phyloP scores from a whole-genome alignment of 148 eudicot species.

The Tetragonia tetragonoides region DNA sequence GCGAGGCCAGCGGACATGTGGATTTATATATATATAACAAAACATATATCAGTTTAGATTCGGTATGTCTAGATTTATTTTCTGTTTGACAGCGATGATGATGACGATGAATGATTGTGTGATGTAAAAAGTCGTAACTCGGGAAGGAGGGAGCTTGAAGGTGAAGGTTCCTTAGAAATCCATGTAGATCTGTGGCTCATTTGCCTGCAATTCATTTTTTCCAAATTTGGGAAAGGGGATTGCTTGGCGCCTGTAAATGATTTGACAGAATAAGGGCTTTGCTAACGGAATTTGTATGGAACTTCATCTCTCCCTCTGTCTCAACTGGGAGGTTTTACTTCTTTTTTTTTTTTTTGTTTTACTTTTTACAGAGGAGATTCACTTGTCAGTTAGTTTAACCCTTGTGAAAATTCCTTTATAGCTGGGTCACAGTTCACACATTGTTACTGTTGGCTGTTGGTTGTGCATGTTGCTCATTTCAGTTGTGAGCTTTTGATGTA shows the following conservation, averaged over 20 bases:
- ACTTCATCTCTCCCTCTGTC: constrained; percentile 21
- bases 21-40: constrained; percentile 24
- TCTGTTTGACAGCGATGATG: constrained; percentile 16
- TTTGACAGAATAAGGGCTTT: constrained; percentile 36
- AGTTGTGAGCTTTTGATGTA: constrained; percentile 30
- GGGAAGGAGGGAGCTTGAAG: constrained; percentile 15
- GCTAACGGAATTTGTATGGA: constrained; percentile 24
- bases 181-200: constrained; percentile 28
- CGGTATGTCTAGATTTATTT: constrained; percentile 34
- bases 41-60: constrained; percentile 19
- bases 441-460: constrained; percentile 14
- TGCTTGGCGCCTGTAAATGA: constrained; percentile 34
- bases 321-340: not conserved
- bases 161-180: constrained; percentile 21
- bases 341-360: not conserved
- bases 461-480: constrained; percentile 10
- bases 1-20: constrained; percentile 12
- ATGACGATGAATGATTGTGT: constrained; percentile 19
- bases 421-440: constrained; percentile 3
- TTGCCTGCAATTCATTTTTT: constrained; percentile 7
- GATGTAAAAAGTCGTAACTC: constrained; percentile 33
- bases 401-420: constrained; percentile 17
- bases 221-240: not conserved
- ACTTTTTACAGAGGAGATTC: constrained; percentile 14
- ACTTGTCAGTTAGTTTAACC: constrained; percentile 14